phyloP scores from a whole-genome alignment of 345 rosid genomes.

The Bretschneidera sinensis region DNA sequence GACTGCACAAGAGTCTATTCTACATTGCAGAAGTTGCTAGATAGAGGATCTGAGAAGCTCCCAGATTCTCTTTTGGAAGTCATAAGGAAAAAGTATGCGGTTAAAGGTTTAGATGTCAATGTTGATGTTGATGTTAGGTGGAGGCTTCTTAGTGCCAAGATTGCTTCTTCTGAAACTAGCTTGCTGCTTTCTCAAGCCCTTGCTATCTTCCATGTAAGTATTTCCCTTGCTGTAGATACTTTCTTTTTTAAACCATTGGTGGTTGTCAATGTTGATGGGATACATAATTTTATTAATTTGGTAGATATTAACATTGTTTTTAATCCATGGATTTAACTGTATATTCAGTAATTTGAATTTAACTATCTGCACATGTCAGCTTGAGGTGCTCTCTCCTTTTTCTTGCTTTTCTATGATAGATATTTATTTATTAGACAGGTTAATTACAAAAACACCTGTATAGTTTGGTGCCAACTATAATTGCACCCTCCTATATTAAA shows the following conservation, averaged over 20 bases:
- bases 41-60: constrained; percentile 65
- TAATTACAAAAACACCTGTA: too few relatives aligned
- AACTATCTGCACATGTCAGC: neutral
- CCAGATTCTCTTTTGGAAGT: constrained; percentile 53
- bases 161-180: constrained; percentile 55
- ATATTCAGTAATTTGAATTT: neutral
- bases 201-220: constrained; percentile 87
- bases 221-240: neutral
- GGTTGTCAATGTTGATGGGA: constrained; percentile 6
- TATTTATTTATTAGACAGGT: too few relatives aligned
- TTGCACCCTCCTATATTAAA: too few relatives aligned
- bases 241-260: constrained; percentile 4
- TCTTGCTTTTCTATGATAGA: neutral
- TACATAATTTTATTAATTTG: too few relatives aligned
- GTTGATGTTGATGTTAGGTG: constrained; percentile 61
- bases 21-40: constrained; percentile 61
- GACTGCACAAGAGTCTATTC: constrained; percentile 72
- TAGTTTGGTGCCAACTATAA: too few relatives aligned
- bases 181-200: constrained; percentile 80
- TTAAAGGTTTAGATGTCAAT: constrained; percentile 29
- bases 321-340: too few relatives aligned
- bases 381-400: neutral
- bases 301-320: too few relatives aligned
- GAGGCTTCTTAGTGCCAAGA: constrained; percentile 79
- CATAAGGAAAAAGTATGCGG: constrained; percentile 49